These are phyloP conservation scores for Yarrowia bubula DNA, from an alignment of 805 yeast genomes.

Conservation along the genomic window DNA sequence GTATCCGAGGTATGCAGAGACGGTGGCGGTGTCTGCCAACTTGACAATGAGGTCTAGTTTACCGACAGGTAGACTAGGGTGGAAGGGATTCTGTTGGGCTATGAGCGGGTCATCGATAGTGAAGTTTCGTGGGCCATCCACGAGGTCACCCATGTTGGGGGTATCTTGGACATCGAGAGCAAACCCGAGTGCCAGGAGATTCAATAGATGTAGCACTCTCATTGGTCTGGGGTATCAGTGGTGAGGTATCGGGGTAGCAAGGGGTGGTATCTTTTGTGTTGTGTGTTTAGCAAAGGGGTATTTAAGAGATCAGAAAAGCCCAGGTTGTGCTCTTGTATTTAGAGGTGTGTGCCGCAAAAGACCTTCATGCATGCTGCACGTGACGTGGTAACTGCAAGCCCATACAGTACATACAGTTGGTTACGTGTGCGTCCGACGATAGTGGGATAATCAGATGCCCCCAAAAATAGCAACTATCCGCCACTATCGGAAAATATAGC, in stretches of 20 bases:
- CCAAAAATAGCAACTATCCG: background rate
- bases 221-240: background rate
- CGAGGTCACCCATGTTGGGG: background rate
- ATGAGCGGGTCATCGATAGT: background rate
- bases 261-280: constrained; percentile 9
- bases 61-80: background rate
- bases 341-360: background rate
- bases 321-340: no score
- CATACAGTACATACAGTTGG: background rate
- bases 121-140: constrained; percentile 12
- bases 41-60: constrained; percentile 10
- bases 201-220: background rate
- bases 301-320: background rate
- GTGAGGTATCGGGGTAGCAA: background rate
- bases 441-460: background rate
- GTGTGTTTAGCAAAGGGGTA: background rate
- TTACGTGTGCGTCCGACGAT: background rate
- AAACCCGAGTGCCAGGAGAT: background rate
- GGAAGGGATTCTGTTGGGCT: background rate
- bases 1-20: constrained; percentile 5
- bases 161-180: constrained; percentile 1
- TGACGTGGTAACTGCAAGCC: background rate
- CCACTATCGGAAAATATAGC: background rate
- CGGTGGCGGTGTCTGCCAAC: constrained; percentile 14
- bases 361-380: constrained; percentile 1